Base-by-base conservation (phyloP, 257 asterid genomes). In the Schizonepeta tenuifolia region DNA sequence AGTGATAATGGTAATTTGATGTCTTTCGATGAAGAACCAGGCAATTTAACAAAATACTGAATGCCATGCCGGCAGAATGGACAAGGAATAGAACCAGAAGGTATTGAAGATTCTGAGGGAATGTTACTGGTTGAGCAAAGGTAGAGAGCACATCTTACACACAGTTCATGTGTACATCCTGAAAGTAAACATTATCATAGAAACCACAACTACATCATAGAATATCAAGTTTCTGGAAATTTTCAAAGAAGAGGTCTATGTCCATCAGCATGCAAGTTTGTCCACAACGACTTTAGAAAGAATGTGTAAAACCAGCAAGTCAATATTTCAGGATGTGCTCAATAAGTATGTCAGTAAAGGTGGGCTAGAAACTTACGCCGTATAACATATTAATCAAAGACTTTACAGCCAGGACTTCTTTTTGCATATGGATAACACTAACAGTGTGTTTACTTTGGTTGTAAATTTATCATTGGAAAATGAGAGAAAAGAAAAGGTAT, bases 141-240 rank as follows among this genome's bases (percentile, higher is more conserved):
- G 82, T 89, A 91, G 67, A 94, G 90, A 54, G 99, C 97, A 38
- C 99, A 94, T 81, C 90, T 89, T 54, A 89, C 96, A 59, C 99
- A 94, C 46, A 94, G 88, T 78, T 86, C 93, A 55, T 94, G 99
- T 12, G 83, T 81, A 62, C 99, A 94, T 33, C 99, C 99, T 94
- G 92, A 57, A 79, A 73, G 55, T 60, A 43, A n/a, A 15, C 7
- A 46, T 46, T 46, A 41, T 53, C 33, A n/a, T 18, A 13, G 50
- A 76, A 57, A 21, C 14, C 43, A 20, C 20, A 33, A 33, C 22
- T 41, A 61, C 2, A 40, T 54, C 53, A 65, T 18, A 7, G 47
- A n/a, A 28, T 44, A 51, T 71, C 35, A 35, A 65, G 17, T 20
- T 12, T 35, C 7, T 5, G 12, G 55, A 44, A 13, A 11, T 44